Evolutionary conservation across 2,329 filamentous ascomycete species (phyloP).

Genomic region (Fusarium sp.): DNA sequence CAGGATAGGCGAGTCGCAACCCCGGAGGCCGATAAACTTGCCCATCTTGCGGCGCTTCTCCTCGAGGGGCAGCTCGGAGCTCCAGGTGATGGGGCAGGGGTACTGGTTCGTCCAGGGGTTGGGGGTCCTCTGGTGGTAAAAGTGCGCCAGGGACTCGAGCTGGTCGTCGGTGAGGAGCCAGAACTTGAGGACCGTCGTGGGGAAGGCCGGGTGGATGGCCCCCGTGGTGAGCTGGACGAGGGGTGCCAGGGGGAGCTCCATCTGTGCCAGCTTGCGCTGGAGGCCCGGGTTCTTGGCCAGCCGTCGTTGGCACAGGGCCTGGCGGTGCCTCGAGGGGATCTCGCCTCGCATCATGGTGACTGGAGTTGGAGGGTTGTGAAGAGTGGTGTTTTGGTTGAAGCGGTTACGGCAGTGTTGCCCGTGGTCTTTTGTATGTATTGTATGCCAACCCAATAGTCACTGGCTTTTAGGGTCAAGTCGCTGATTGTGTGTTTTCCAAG

Average conservation of each 20-base stretch:
- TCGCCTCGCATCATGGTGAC: slow-evolving; percentile 50
- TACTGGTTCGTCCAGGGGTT: slow-evolving; percentile 68
- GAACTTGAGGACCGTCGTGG: slow-evolving; percentile 74
- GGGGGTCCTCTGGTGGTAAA: slow-evolving; percentile 78
- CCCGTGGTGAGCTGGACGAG: slow-evolving; percentile 74
- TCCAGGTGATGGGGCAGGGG: slow-evolving; percentile 76
- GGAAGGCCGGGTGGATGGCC: slow-evolving; percentile 73
- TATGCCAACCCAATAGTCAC: slow-evolving; percentile 12
- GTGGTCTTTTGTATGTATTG: slow-evolving; percentile 6
- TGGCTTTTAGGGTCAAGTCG: background rate
- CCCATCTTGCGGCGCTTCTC: slow-evolving; percentile 81
- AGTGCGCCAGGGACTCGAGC: slow-evolving; percentile 76
- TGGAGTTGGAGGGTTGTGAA: slow-evolving; percentile 2
- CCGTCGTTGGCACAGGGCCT: slow-evolving; percentile 45
- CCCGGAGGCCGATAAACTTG: slow-evolving; percentile 78
- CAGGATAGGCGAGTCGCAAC: slow-evolving; percentile 57
- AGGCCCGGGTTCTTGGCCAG: slow-evolving; percentile 64
- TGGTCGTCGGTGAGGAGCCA: slow-evolving; percentile 79
- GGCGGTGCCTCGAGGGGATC: slow-evolving; percentile 49
- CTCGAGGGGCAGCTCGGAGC: slow-evolving; percentile 62
- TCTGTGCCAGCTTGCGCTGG: slow-evolving; percentile 71
- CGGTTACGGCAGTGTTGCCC: background rate
- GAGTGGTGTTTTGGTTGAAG: background rate
- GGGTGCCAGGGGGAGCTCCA: slow-evolving; percentile 74
- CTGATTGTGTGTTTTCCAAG: slow-evolving; percentile 16